Percentiles rank a stretch among this genome's conserved stretches.
Evolutionary conservation across 441 rosid species (phyloP).

Genomic region (Pelargonium citronellum): DNA sequence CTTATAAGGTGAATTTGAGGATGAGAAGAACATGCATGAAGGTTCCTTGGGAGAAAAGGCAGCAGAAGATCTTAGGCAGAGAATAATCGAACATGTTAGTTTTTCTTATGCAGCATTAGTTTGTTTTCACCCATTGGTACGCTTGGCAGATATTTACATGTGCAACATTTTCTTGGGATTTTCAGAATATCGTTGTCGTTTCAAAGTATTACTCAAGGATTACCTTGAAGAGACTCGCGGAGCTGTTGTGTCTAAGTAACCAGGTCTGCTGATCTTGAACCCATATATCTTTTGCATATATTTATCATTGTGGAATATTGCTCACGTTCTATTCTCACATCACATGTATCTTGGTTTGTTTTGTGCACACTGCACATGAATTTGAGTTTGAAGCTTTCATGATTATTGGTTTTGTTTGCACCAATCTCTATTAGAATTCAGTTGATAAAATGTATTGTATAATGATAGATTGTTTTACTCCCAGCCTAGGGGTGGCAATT

Average conservation of each 20-base stretch:
- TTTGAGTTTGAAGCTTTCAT: background rate
- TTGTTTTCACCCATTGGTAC: background rate
- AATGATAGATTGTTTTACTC: no score
- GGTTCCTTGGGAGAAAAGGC: slow-evolving; percentile 89
- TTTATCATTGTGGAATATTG: background rate
- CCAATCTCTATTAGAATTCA: no score
- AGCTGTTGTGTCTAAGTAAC: slow-evolving; percentile 70
- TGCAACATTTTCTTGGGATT: slow-evolving; percentile 8
- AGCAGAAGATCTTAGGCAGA: slow-evolving; percentile 78
- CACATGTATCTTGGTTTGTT: background rate
- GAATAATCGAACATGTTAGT: slow-evolving; percentile 90
- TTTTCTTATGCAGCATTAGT: background rate
- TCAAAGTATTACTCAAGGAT: slow-evolving; percentile 91
- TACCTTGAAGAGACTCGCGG: slow-evolving; percentile 78
- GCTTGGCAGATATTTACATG: background rate
- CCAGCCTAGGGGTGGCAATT: no score
- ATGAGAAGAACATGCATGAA: slow-evolving; percentile 79
- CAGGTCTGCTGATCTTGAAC: slow-evolving; percentile 38
- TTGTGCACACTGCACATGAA: background rate
- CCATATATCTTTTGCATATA: background rate
- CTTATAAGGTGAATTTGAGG: slow-evolving; percentile 79
- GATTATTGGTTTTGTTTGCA: background rate
- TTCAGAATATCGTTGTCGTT: slow-evolving; percentile 93
- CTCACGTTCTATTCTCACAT: background rate
- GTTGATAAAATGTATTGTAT: no score